These are phyloP conservation scores for Toxicodendron radicans DNA, from an alignment of 345 rosid species.

Conservation along the genomic window DNA sequence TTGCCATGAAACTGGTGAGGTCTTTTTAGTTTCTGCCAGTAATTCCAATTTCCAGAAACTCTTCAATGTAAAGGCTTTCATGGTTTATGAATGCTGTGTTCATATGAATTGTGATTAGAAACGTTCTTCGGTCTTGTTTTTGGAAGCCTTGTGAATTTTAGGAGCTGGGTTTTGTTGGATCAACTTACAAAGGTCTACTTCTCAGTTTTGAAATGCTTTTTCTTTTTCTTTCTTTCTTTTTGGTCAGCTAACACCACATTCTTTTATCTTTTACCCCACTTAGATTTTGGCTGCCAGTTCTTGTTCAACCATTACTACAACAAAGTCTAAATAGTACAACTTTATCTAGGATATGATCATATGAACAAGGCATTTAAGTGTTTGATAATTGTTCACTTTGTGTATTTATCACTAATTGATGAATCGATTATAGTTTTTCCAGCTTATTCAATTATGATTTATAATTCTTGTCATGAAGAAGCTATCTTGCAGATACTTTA, in stretches of 20 bases:
- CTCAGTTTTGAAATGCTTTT: conserved; percentile 26
- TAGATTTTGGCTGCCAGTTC: conserved; percentile 10
- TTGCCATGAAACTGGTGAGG: conserved; percentile 30
- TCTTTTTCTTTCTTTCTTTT: neutral
- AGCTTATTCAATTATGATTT: neutral
- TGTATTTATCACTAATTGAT: neutral
- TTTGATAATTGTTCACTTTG: conserved; percentile 7
- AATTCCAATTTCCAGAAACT: conserved; percentile 19
- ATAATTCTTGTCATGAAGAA: neutral
- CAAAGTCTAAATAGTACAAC: neutral
- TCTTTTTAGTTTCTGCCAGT: conserved; percentile 20
- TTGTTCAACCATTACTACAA: neutral
- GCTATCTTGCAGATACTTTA: neutral
- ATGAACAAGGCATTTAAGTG: conserved; percentile 11
- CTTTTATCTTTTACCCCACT: neutral
- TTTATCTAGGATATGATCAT: neutral
- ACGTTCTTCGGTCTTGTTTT: conserved; percentile 18
- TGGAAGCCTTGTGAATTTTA: conserved; percentile 25
- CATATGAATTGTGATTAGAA: conserved; percentile 16
- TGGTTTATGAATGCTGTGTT: conserved; percentile 13
- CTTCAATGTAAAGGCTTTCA: conserved; percentile 22
- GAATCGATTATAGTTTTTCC: neutral
- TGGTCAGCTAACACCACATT: conserved; percentile 21
- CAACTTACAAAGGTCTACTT: conserved; percentile 22
- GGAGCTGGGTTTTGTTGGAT: conserved; percentile 35